Evolutionary conservation across 352 stramenopile species (phyloP), one percentile per base, ranked within the genome.

Genomic region (Pythium plurisporium): DNA sequence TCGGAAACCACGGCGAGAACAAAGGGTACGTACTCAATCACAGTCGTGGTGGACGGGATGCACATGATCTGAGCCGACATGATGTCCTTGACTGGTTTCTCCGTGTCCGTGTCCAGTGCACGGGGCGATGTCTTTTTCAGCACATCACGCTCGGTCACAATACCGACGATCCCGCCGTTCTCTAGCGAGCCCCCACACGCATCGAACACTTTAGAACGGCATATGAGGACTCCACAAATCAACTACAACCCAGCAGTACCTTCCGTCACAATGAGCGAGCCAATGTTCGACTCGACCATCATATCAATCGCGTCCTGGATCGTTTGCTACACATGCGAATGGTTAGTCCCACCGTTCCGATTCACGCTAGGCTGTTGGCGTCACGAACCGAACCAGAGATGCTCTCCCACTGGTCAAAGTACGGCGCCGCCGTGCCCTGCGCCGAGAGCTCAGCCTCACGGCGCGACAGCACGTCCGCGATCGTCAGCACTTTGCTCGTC

Each of bases 31-130:
- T 66, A 92, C 80, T 91, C 83, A 34, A 94, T 89, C 30, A 94
- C 76, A 4, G 83, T 90, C 20, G 80, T 94, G 26, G 59, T 82
- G 7, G 81, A 74, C 22, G 86, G 81, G 55, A 94, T 88, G 48
- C 83, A 94, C 77, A 91, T 89, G 61, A 94, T 91, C 50, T 91
- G 83, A 1, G 81, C 82, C 30, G 79, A 87, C 83, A 91, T 94
- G 65, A 94, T 82, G 29, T 91, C 76, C 50, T 81, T 79, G 36
- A 94, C 82, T 6, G 72, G 57, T 54, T 74, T 81, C 33, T 70
- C 44, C 56, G 86, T 67, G 5, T 84, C 63, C 23, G 51, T 64
- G 14, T 70, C 63, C 23, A 85, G 70, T 27, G 70, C 72, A 4
- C 76, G 69, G 19, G 74, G 79, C 29, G 70, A 86, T 19, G 74